Conservation (phyloP, 1,284 basidiomycete species). For the Sanghuangporus weigelae region DNA sequence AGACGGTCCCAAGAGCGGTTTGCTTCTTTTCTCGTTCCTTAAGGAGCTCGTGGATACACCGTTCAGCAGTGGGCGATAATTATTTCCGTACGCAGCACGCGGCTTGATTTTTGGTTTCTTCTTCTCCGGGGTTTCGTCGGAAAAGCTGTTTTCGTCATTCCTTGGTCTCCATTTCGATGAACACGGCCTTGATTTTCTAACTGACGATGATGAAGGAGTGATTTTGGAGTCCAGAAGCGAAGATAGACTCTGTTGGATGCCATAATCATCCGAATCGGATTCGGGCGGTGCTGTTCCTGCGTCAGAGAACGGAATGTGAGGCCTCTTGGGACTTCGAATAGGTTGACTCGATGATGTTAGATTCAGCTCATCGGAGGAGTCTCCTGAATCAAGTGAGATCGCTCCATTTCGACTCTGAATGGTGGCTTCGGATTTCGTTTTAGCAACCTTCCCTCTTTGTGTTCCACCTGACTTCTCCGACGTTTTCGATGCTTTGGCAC, state of each 20-base stretch:
- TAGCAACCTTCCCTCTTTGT: neutral
- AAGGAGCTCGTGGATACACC: neutral
- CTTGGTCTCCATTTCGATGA: neutral
- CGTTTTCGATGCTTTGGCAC: neutral
- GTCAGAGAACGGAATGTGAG: neutral
- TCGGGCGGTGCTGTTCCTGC: neutral
- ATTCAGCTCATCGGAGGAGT: conserved; percentile 6
- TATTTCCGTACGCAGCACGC: neutral
- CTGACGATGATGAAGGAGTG: too few species aligned
- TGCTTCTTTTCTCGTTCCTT: neutral
- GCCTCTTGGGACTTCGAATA: neutral
- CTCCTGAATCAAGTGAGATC: neutral
- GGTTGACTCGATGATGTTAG: conserved; percentile 1
- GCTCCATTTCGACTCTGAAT: neutral
- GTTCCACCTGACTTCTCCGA: neutral
- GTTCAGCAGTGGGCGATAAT: neutral
- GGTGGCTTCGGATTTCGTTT: neutral
- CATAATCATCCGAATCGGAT: neutral
- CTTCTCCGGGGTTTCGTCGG: neutral
- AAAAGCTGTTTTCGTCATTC: neutral
- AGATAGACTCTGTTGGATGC: neutral
- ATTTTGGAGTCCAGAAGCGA: neutral
- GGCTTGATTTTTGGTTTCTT: neutral
- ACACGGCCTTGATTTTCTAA: neutral
- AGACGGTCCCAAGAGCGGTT: neutral